phyloP scores from a whole-genome alignment of 257 asterid genomes.

The Nicotiana tomentosiformis region DNA sequence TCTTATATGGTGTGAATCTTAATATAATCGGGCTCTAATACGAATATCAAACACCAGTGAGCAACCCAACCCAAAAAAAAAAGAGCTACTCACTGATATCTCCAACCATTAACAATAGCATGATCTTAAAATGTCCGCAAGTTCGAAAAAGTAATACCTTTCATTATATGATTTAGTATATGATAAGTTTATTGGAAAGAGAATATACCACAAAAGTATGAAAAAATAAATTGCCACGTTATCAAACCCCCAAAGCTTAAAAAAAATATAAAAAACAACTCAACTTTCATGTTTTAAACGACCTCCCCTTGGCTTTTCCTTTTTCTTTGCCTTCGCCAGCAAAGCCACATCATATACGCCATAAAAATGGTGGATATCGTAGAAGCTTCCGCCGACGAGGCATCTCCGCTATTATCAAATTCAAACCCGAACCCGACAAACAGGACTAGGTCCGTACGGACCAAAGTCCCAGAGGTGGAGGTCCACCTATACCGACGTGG shows the following conservation, averaged over 20 bases:
- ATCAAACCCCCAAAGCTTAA: neutral
- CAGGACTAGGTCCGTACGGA: neutral
- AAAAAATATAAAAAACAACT: neutral
- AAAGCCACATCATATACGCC: neutral
- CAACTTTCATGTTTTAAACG: neutral
- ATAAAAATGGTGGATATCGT: conserved; percentile 12
- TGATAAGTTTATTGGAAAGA: neutral
- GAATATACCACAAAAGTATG: neutral
- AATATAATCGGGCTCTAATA: too few relatives aligned
- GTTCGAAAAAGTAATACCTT: too few relatives aligned
- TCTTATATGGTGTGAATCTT: too few relatives aligned
- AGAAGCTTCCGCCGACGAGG: conserved; percentile 2
- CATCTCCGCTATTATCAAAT: conserved; percentile 1
- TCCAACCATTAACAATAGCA: too few relatives aligned
- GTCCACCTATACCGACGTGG: conserved; percentile 14
- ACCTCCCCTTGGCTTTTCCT: neutral
- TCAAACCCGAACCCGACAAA: neutral
- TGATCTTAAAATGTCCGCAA: too few relatives aligned
- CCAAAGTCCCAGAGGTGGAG: conserved; percentile 17
- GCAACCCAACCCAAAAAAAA: too few relatives aligned
- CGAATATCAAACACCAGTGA: too few relatives aligned
- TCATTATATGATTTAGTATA: too few relatives aligned
- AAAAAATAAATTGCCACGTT: neutral
- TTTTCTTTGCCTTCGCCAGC: neutral
- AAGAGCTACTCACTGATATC: too few relatives aligned